Evolutionary conservation across 108 stramenopile genomes (phyloP).

Genomic region (Pseudonitzschia pungens): DNA sequence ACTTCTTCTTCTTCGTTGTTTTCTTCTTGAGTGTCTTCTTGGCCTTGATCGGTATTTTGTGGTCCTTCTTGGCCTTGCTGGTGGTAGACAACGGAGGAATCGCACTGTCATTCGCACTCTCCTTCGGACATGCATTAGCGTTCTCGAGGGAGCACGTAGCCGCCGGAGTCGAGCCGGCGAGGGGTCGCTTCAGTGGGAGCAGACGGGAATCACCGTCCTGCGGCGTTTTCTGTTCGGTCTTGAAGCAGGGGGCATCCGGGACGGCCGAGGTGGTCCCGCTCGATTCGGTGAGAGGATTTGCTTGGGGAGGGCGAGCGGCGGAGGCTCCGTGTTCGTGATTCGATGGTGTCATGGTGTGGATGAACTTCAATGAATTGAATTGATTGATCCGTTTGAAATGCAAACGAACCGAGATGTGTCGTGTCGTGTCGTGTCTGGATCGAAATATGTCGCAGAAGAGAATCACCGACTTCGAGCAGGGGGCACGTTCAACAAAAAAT

Average conservation of each 20-base stretch:
- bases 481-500: no score
- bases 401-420: no score
- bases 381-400: no score
- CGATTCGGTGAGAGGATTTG: neutral
- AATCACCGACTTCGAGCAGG: no score
- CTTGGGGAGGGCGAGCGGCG: neutral
- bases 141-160: neutral
- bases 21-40: constrained; percentile 48
- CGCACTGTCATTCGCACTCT: neutral
- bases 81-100: neutral
- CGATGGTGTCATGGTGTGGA: neutral
- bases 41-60: neutral
- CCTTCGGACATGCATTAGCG: neutral
- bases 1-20: constrained; percentile 61
- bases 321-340: neutral
- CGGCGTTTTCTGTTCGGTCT: no score
- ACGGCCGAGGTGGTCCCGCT: neutral
- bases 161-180: neutral
- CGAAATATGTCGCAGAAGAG: no score
- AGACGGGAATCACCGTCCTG: no score
- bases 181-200: neutral
- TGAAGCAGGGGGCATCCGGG: neutral
- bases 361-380: no score
- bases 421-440: no score
- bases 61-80: no score